Evolutionary conservation across 2,329 filamentous ascomycete genomes (phyloP), one percentile per base, ranked within the genome.

Genomic region (Epichloe glyceriae): DNA sequence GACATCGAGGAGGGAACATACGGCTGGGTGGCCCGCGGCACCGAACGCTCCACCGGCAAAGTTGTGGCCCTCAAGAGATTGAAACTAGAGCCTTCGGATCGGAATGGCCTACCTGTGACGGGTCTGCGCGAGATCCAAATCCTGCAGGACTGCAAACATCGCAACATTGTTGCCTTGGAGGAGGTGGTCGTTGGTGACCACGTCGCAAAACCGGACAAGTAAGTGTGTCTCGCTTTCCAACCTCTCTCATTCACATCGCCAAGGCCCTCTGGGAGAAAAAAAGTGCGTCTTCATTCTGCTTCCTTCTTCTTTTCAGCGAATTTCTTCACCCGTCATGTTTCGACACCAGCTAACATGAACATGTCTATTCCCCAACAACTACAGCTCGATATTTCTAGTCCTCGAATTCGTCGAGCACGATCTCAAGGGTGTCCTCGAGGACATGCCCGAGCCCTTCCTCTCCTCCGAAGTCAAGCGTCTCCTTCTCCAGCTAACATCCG

Each of bases 401-500:
- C 91, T 98, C 76, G 90, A 96, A 64, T 98, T 97, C 68, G 75
- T 96, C 61, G 91, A 97, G 72, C 93, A 98, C 73, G 93, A 98
- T 63, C 81, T 98, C 52, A 95, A 94, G 68, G 87, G 85, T 50
- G 78, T 98, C 52, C 85, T 95, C 56, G 87, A 94, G 67, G 87
- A 94, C 63, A 95, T 97, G 88, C 79, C 85, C 49, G 88, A 96
- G 63, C 89, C 90, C 0, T 98, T 98, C 65, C 77, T 95, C 51
- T 85, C 87, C 1, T 95, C 88, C 41, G 93, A 98, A 67, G 82
- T 88, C 62, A 98, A 98, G 68, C 91, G 88, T 1, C 78, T 98
- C 22, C 76, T 97, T 50, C 74, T 83, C 1, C 93, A 98, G 66
- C 80, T 98, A 34, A 78, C 81, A 0, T 82, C 82, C 10, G 93